Evolutionary conservation across 2,329 filamentous ascomycete species (phyloP).

Genomic region (Botrytis paeoniae): DNA sequence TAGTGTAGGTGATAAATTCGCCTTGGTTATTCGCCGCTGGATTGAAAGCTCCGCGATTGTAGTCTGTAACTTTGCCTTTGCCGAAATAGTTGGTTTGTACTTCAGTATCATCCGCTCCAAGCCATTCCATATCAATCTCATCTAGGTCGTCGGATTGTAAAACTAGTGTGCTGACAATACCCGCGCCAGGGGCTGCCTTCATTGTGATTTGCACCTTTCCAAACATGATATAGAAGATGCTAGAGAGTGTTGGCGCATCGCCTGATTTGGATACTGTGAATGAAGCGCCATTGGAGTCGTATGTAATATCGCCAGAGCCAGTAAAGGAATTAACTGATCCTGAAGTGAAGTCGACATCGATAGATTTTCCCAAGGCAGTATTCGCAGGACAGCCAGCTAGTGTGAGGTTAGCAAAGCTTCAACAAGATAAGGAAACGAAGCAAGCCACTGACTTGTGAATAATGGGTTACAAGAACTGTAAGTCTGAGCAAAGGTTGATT

Average conservation of each 20-base stretch:
- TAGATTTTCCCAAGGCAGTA: conserved; percentile 77
- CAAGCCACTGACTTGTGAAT: conserved; percentile 36
- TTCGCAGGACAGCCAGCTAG: conserved; percentile 66
- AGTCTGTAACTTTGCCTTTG: conserved; percentile 81
- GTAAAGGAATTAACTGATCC: conserved; percentile 78
- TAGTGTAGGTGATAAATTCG: conserved; percentile 77
- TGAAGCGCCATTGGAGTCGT: conserved; percentile 70
- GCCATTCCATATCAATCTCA: conserved; percentile 97
- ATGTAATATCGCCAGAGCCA: conserved; percentile 65
- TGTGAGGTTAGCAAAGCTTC: conserved; percentile 27
- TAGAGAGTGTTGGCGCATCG: conserved; percentile 81
- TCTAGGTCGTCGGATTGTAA: conserved; percentile 88
- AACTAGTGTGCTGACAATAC: conserved; percentile 91
- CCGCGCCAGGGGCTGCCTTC: conserved; percentile 81
- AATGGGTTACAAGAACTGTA: conserved; percentile 56
- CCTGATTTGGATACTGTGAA: conserved; percentile 78
- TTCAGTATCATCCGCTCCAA: conserved; percentile 70
- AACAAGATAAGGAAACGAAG: not conserved
- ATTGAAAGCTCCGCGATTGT: conserved; percentile 84
- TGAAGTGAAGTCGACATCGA: conserved; percentile 78
- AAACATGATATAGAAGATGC: conserved; percentile 99
- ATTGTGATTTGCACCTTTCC: conserved; percentile 82
- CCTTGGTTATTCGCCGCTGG: conserved; percentile 64
- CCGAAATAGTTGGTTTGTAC: conserved; percentile 98
- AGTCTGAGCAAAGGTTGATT: conserved; percentile 47